A percentile compares a stretch with the other conserved stretches of the same genome.
These are phyloP conservation scores for Baorangia bicolor DNA, from an alignment of 768 basidiomycete species.

Conservation along the genomic window DNA sequence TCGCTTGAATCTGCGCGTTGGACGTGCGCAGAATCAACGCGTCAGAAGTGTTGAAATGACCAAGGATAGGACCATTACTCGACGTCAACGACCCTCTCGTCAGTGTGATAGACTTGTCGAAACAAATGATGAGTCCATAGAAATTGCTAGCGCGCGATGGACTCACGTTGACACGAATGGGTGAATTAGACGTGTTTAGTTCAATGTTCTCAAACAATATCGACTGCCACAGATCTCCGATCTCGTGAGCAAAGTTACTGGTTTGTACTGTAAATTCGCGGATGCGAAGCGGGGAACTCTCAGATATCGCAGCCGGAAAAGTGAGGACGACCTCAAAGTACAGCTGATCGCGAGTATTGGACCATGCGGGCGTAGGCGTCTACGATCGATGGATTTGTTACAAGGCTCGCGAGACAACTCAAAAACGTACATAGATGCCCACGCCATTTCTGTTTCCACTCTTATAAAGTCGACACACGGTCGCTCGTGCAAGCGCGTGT, in stretches of 20 bases:
- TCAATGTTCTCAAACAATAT: conserved; percentile 29
- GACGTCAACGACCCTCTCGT: conserved; percentile 23
- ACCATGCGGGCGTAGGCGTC: conserved; percentile 13
- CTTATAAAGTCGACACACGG: conserved; percentile 33
- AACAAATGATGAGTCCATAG: not conserved
- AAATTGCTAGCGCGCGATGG: not conserved
- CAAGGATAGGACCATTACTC: conserved; percentile 36
- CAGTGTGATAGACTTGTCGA: conserved; percentile 32
- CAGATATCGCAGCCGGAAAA: conserved; percentile 24
- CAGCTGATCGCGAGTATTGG: conserved; percentile 11
- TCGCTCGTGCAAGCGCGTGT: conserved; percentile 25
- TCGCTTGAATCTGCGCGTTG: conserved; percentile 34
- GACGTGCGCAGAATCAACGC: conserved; percentile 33
- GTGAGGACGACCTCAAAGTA: conserved; percentile 31
- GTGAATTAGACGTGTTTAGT: conserved; percentile 23
- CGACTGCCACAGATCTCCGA: conserved; percentile 28
- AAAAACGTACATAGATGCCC: conserved; percentile 35
- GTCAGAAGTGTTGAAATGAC: conserved; percentile 35
- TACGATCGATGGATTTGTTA: not conserved
- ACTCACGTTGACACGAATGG: conserved; percentile 32
- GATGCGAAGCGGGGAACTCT: conserved; percentile 21
- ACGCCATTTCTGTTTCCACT: conserved; percentile 31
- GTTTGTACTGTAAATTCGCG: conserved; percentile 30
- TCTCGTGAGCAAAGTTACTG: conserved; percentile 27
- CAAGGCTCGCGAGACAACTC: not conserved